These are phyloP conservation scores for Penicillium thymicola DNA, from an alignment of 2,329 filamentous ascomycete genomes.

Conservation along the genomic window DNA sequence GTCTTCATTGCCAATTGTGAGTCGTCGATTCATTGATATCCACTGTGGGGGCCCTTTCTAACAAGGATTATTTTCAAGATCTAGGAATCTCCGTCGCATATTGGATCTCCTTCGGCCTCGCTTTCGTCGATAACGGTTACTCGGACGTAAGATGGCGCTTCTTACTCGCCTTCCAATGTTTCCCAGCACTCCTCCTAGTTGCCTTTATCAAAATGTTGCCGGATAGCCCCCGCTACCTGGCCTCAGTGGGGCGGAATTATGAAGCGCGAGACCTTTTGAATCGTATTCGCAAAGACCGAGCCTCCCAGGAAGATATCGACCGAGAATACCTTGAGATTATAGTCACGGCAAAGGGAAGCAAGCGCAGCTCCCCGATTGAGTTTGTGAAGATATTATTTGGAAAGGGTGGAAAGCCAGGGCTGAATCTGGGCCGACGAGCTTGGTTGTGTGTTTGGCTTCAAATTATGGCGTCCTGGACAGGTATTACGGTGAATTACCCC, in stretches of 20 bases:
- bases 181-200: slow-evolving; percentile 29
- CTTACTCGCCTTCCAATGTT: slow-evolving; percentile 34
- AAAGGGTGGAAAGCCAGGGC: slow-evolving; percentile 27
- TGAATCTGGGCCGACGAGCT: slow-evolving; percentile 39
- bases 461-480: slow-evolving; percentile 47
- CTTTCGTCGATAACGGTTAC: slow-evolving; percentile 33
- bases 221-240: slow-evolving; percentile 34
- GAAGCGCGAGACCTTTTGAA: slow-evolving; percentile 50
- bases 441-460: slow-evolving; percentile 47
- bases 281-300: slow-evolving; percentile 24
- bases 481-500: slow-evolving; percentile 39
- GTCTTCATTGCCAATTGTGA: slow-evolving; percentile 53
- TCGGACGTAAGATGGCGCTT: slow-evolving; percentile 37
- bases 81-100: slow-evolving; percentile 47
- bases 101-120: slow-evolving; percentile 38
- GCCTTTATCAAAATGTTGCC: slow-evolving; percentile 32
- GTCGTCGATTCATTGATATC: background rate
- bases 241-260: slow-evolving; percentile 40
- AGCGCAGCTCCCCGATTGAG: slow-evolving; percentile 37
- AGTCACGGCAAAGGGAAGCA: slow-evolving; percentile 28
- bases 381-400: slow-evolving; percentile 41
- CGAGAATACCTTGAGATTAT: slow-evolving; percentile 38
- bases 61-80: slow-evolving; percentile 24
- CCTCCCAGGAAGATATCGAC: slow-evolving; percentile 29
- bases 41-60: slow-evolving; percentile 1